These are phyloP conservation scores for Tricholoma bakamatsutake DNA, from an alignment of 768 basidiomycete species.

Conservation along the genomic window DNA sequence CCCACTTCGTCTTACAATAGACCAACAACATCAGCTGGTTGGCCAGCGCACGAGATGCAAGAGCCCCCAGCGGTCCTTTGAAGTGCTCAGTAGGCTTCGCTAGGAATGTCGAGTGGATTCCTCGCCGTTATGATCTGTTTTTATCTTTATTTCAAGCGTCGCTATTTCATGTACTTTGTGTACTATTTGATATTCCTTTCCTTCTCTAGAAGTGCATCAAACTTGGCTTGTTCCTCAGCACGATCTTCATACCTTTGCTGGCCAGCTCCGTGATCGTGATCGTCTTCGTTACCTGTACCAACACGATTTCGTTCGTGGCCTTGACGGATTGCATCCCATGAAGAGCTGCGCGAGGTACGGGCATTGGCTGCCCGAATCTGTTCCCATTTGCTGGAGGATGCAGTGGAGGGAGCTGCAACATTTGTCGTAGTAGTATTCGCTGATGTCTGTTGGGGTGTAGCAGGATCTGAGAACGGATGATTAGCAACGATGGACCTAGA, in stretches of 20 bases:
- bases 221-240: conserved; percentile 44
- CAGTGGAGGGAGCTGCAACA: conserved; percentile 4
- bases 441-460: not conserved
- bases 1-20: conserved; percentile 10
- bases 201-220: conserved; percentile 53
- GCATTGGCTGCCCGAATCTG: conserved; percentile 54
- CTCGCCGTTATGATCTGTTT: not conserved
- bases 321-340: conserved; percentile 68
- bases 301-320: conserved; percentile 37
- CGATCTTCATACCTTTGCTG: conserved; percentile 25
- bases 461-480: conserved; percentile 2
- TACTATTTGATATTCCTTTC: conserved; percentile 39
- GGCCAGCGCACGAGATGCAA: conserved; percentile 22
- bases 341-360: conserved; percentile 37
- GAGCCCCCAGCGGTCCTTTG: conserved; percentile 14
- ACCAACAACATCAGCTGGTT: conserved; percentile 8
- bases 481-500: not conserved
- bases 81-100: not conserved
- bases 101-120: not conserved
- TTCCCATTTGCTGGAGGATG: conserved; percentile 49
- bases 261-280: not conserved
- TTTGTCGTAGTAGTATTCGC: conserved; percentile 3
- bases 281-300: conserved; percentile 5
- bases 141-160: not conserved
- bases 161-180: conserved; percentile 3